Evolutionary conservation across 2,329 filamentous ascomycete species (phyloP).

Genomic region (Colletotrichum navitas): DNA sequence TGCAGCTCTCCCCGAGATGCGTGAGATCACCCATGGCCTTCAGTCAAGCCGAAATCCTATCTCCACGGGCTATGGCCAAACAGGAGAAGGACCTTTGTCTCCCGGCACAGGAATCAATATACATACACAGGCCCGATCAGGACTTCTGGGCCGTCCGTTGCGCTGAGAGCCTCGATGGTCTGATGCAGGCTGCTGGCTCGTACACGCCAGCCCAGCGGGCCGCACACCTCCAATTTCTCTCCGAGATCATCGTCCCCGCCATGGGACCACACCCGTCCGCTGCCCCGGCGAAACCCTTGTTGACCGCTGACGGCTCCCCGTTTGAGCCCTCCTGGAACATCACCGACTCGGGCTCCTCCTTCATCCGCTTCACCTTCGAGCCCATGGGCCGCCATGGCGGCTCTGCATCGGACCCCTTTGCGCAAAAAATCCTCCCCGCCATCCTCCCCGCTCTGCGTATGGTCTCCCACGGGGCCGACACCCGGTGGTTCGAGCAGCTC

Average conservation of each 20-base stretch:
- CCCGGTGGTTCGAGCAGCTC: constrained; percentile 45
- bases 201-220: constrained; percentile 38
- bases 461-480: constrained; percentile 32
- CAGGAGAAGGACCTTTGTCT: constrained; percentile 37
- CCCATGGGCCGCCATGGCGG: constrained; percentile 41
- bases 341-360: constrained; percentile 39
- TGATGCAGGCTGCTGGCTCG: constrained; percentile 40
- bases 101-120: constrained; percentile 33
- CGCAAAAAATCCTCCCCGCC: constrained; percentile 38
- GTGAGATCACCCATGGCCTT: constrained; percentile 31
- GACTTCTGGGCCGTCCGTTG: constrained; percentile 41
- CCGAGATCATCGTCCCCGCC: constrained; percentile 40
- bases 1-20: constrained; percentile 26
- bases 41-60: constrained; percentile 21
- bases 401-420: constrained; percentile 35
- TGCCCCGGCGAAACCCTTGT: constrained; percentile 35
- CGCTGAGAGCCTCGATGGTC: constrained; percentile 34
- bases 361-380: constrained; percentile 42
- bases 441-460: constrained; percentile 37
- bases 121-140: constrained; percentile 36
- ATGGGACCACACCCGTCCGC: constrained; percentile 34
- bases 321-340: constrained; percentile 42
- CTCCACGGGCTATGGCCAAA: constrained; percentile 28
- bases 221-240: constrained; percentile 36
- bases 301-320: constrained; percentile 39